Base-by-base conservation (phyloP, 805 yeast genomes). In the Ogataea angusta region DNA sequence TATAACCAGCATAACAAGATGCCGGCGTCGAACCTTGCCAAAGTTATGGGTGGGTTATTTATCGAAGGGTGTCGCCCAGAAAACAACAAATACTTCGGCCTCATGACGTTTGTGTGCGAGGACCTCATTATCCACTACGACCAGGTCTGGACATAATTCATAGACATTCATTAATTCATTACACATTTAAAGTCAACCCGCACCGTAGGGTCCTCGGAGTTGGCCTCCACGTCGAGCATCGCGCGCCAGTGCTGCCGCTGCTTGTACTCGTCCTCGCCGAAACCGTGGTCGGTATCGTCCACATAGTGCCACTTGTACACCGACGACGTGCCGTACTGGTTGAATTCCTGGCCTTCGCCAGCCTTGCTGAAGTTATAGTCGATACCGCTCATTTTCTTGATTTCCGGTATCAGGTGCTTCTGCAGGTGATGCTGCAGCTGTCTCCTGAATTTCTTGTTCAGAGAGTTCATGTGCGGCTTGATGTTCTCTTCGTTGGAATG, bases 1-100 rank as follows among this genome's bases (percentile, higher is more conserved):
- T 80, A 78, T 54, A 80, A 82, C 32, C 80, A 75, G 9, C 66
- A 65, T 34, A 91, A 91, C 64, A 81, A 81, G 59, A 91, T 91
- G 98, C 86, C 83, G 41, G 78, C 95, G 3, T 81, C 88, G 2
- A 91, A 91, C 57, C 66, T 91, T 54, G 95, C 96, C 4, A 91
- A 95, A 40, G 96, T 91, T 6, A 83, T 91, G 47, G 82, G 81
- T 2, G 82, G 82, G 1, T 75, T 79, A 3, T 67, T 77, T 40
- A 75, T 79, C 5, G 82, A 77, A 47, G 78, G 80, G 10, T 68
- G 76, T 46, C 64, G 57, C 30, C 70, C 78, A 33, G 76, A 72
- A 14, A 59, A 68, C 10, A 65, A 69, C 15, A 67, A 64, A 40
- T 70, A 67, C 45, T 76, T 77, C 56, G 82, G 82, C 5, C 63